Evolutionary conservation across 495 filamentous ascomycete species (phyloP).

Genomic region (Penicillium nucicola): DNA sequence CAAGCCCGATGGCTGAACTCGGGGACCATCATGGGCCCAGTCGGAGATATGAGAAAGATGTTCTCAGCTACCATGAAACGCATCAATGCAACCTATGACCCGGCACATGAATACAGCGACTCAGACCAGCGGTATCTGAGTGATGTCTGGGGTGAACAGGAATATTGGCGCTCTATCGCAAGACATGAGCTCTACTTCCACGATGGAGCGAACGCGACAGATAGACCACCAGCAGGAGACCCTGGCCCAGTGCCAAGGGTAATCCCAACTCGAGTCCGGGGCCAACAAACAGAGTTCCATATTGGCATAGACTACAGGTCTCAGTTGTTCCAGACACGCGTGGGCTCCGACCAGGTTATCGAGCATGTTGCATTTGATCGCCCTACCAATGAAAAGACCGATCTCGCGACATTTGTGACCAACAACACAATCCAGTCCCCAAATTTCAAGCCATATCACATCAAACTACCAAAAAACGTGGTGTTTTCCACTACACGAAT

Average conservation of each 20-base stretch:
- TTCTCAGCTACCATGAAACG: conserved; percentile 11
- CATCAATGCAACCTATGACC: conserved; percentile 8
- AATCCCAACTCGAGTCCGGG: background rate
- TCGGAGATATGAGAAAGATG: conserved; percentile 10
- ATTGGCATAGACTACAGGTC: conserved; percentile 15
- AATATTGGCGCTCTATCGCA: conserved; percentile 7
- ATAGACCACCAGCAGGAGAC: background rate
- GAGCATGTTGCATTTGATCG: conserved; percentile 6
- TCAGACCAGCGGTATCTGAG: conserved; percentile 18
- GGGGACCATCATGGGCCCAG: conserved; percentile 15
- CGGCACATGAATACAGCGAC: conserved; percentile 11
- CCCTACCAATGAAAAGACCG: background rate
- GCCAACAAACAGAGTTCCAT: conserved; percentile 9
- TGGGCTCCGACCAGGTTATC: conserved; percentile 9
- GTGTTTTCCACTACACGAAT: conserved; percentile 3
- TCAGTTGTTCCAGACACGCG: conserved; percentile 12
- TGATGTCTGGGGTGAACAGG: conserved; percentile 15
- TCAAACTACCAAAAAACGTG: conserved; percentile 4
- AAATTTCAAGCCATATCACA: conserved; percentile 6
- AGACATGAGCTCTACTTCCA: conserved; percentile 8
- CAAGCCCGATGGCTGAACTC: conserved; percentile 14
- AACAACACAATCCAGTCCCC: conserved; percentile 1
- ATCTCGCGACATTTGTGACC: background rate
- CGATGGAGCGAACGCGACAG: conserved; percentile 4
- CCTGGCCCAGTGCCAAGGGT: background rate